These are phyloP conservation scores for Blastocystis hominis DNA, from an alignment of 352 stramenopile genomes.

Conservation along the genomic window DNA sequence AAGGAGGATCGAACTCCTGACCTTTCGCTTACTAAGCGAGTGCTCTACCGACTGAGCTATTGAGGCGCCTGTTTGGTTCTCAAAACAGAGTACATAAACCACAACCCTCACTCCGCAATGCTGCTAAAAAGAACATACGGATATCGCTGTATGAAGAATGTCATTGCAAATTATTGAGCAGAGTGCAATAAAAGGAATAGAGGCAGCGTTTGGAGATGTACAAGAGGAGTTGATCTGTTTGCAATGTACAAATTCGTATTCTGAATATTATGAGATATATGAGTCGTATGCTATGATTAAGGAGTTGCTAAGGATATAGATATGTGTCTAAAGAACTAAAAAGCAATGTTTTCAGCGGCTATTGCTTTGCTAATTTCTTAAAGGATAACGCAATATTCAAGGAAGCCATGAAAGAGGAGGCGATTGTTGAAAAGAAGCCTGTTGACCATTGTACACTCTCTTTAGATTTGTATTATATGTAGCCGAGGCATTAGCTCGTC, in stretches of 20 bases:
- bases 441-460: background rate
- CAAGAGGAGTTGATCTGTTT: background rate
- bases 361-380: background rate
- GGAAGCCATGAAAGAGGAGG: background rate
- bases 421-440: background rate
- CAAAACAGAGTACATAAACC: background rate
- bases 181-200: background rate
- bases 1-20: conserved; percentile 42
- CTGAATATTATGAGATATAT: background rate
- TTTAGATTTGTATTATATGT: background rate
- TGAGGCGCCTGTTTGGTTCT: background rate
- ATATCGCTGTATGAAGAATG: background rate
- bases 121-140: too few relatives aligned
- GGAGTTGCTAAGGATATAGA: background rate
- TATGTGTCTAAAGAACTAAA: background rate
- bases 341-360: background rate
- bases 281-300: background rate
- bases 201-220: background rate
- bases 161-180: background rate
- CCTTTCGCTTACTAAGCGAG: conserved; percentile 50
- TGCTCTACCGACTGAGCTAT: conserved; percentile 19
- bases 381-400: background rate
- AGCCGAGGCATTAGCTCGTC: background rate
- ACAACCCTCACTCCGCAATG: background rate
- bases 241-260: background rate